Conservation (phyloP, 192 early-diverging fungal species). For the Rhizophlyctis rosea region DNA sequence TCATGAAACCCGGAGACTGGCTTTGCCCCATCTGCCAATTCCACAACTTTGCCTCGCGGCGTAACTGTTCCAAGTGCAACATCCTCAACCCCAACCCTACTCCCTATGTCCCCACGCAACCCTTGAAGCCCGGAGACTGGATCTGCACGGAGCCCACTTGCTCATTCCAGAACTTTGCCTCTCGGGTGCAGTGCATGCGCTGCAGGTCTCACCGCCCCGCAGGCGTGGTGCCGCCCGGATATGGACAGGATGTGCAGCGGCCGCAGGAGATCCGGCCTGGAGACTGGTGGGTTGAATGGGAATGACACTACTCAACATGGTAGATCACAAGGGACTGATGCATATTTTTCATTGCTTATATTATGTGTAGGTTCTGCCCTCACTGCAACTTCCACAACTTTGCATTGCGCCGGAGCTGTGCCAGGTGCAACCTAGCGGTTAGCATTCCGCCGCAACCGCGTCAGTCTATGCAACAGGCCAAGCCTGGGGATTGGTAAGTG, state of each 20-base stretch:
- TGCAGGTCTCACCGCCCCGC: constrained; percentile 47
- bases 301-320: too few species aligned
- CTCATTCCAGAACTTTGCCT: constrained; percentile 76
- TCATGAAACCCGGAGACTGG: constrained; percentile 67
- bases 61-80: constrained; percentile 67
- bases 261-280: constrained; percentile 54
- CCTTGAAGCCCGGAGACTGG: constrained; percentile 64
- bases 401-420: constrained; percentile 45
- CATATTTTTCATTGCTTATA: too few species aligned
- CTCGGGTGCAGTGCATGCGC: constrained; percentile 61
- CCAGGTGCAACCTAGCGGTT: constrained; percentile 7
- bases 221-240: constrained; percentile 4
- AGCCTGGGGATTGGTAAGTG: constrained; percentile 49
- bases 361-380: constrained; percentile 44
- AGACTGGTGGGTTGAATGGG: constrained; percentile 60
- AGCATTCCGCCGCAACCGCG: not conserved
- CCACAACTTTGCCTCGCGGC: constrained; percentile 67
- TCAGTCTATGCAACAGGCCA: not conserved
- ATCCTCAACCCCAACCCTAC: constrained; percentile 47
- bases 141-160: constrained; percentile 65
- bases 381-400: constrained; percentile 67
- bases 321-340: too few species aligned
- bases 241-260: constrained; percentile 17
- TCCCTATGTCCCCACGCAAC: constrained; percentile 31
- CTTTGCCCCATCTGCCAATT: constrained; percentile 67